Evolutionary conservation across 176 grass and related monocot genomes (phyloP), one percentile per base, ranked within the genome.

Genomic region (Oropetium thomaeum): DNA sequence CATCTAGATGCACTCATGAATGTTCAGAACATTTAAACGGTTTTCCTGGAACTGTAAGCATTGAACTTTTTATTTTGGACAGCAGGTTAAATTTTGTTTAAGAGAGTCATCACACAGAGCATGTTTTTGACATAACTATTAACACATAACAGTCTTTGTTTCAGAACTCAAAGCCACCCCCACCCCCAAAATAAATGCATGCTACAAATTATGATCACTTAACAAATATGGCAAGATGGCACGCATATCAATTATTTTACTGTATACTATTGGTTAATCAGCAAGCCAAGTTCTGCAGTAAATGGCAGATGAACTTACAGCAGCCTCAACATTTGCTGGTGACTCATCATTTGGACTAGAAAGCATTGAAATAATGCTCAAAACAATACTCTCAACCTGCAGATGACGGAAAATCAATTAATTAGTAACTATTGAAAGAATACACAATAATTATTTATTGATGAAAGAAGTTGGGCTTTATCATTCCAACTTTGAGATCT

Each of bases 361-460:
- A 72, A 96, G 89, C 89, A 96, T 96, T 17, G 92, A 92, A 79
- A 96, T 96, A 73, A 96, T 96, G 87, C 92, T 96, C 54, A 96
- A 39, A 83, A 96, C 92, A 79, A 96, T 96, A 51, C 92, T 96
- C 75, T 96, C 89, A 65, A 96, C 92, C 92, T 96, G 70, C 49
- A 89, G 64, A 77, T 44, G 67, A 19, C 71, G 29, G 43, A 40
- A 40, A 51, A 20, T 5, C 20, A 60, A 74, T 44, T 66, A 65
- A 5, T 13, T 7, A 62, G 40, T 4, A 32, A 29, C 5, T 44
- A 69, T 22, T 39, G 70, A 44, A 81, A 82, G 10, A 5, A 68
- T 44, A 81, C 14, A 67, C 8, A 30, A 26, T 54, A 19, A 87
- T 53, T 54, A 28, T 13, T 1, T n/a, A n/a, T 14, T 13, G 19